Conservation (phyloP, 2,329 filamentous ascomycete species). For the Trichoderma oligosporum region DNA sequence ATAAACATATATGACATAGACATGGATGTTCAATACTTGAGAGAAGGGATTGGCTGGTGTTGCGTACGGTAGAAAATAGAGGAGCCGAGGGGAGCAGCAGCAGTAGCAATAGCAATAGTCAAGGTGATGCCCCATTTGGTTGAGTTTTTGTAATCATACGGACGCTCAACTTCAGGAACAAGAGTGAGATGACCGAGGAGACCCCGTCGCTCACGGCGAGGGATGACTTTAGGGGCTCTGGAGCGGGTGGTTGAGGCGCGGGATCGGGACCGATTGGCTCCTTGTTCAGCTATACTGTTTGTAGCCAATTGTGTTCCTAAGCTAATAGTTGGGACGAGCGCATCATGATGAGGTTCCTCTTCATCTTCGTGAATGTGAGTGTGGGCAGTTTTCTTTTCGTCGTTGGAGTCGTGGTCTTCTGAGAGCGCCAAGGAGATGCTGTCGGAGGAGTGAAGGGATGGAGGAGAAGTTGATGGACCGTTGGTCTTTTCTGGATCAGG, state of each 20-base stretch:
- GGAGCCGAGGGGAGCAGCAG: constrained; percentile 77
- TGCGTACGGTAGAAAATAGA: constrained; percentile 75
- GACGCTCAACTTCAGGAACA: constrained; percentile 73
- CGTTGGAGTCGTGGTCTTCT: constrained; percentile 1
- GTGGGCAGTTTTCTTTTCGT: constrained; percentile 9
- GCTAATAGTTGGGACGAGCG: constrained; percentile 11
- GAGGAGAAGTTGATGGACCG: neutral
- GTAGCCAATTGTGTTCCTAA: neutral
- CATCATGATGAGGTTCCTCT: neutral
- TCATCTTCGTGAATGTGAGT: neutral
- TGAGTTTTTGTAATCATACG: constrained; percentile 65
- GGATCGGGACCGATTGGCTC: constrained; percentile 26
- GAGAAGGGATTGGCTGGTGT: neutral
- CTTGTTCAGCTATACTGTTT: neutral
- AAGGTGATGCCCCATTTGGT: constrained; percentile 85
- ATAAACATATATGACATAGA: no score
- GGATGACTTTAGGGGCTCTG: constrained; percentile 38
- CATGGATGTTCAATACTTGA: no score
- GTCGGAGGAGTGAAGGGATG: neutral
- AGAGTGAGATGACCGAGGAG: constrained; percentile 67
- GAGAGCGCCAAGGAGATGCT: constrained; percentile 3
- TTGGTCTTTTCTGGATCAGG: constrained; percentile 8
- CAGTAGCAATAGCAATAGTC: constrained; percentile 71
- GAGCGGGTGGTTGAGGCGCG: constrained; percentile 40
- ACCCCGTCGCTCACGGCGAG: constrained; percentile 58